Percentiles rank a stretch among this genome's conserved stretches.
phyloP scores from a whole-genome alignment of 1,284 basidiomycete species.

The Austroboletus novae-zelandiae region DNA sequence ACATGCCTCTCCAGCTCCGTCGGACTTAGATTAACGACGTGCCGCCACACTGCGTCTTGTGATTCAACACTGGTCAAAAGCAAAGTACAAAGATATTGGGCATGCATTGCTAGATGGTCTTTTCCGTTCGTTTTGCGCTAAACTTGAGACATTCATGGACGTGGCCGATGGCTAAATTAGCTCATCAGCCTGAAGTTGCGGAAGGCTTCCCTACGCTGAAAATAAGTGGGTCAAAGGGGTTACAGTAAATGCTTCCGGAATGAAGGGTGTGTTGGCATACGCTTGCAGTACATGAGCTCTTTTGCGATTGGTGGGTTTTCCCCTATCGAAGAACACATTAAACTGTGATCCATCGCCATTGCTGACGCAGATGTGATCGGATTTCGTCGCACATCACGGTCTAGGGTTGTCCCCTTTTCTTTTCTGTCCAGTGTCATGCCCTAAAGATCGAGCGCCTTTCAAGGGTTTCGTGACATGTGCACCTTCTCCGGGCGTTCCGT shows the following conservation, averaged over 20 bases:
- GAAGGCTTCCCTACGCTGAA: constrained; percentile 3
- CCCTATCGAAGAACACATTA: constrained; percentile 10
- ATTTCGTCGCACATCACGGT: neutral
- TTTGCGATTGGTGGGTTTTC: constrained; percentile 29
- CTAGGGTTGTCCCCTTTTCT: constrained; percentile 2
- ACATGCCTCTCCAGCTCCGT: no score
- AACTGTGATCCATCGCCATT: constrained; percentile 2
- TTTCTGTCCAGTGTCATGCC: neutral
- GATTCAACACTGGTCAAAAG: neutral
- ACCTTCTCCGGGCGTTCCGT: constrained; percentile 1
- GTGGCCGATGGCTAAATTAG: constrained; percentile 24
- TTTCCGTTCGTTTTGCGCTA: neutral
- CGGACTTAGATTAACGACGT: no score
- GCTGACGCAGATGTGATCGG: constrained; percentile 2
- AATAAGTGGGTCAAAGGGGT: constrained; percentile 10
- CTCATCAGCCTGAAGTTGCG: constrained; percentile 6
- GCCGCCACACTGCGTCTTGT: no score
- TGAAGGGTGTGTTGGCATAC: constrained; percentile 6
- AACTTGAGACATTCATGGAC: neutral
- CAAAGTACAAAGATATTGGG: neutral
- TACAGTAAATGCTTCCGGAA: constrained; percentile 8
- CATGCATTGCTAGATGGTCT: constrained; percentile 1
- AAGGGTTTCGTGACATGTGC: neutral
- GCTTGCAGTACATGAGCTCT: constrained; percentile 9
- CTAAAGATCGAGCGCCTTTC: neutral